Percentiles rank a stretch among this genome's conserved stretches.
These are phyloP conservation scores for Epicoccum nigrum DNA, from an alignment of 2,329 filamentous ascomycete species.

Conservation along the genomic window DNA sequence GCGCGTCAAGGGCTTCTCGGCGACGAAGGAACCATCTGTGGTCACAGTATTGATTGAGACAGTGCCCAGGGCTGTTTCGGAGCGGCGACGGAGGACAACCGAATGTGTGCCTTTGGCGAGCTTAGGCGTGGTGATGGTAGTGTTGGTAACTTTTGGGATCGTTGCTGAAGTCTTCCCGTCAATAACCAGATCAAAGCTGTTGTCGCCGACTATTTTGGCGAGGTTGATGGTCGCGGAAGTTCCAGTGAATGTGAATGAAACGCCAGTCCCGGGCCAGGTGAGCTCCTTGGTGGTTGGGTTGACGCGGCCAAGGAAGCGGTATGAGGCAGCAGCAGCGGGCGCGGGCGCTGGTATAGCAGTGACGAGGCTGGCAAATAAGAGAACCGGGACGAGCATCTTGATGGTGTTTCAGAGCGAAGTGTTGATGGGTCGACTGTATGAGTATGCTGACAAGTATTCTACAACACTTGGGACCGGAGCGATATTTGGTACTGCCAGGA, in stretches of 20 bases:
- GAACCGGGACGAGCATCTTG: slow-evolving; percentile 5
- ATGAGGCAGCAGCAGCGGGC: slow-evolving; percentile 3
- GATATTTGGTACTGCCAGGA: not conserved
- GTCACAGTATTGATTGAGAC: slow-evolving; percentile 39
- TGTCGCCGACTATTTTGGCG: slow-evolving; percentile 41
- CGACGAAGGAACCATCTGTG: slow-evolving; percentile 36
- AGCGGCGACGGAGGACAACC: slow-evolving; percentile 49
- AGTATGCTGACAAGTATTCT: not conserved
- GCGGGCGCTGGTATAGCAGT: slow-evolving; percentile 5
- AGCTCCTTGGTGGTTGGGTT: slow-evolving; percentile 52
- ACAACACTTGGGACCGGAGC: not conserved
- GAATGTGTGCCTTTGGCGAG: slow-evolving; percentile 45
- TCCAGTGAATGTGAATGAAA: slow-evolving; percentile 52
- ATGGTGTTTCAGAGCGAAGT: too few species aligned
- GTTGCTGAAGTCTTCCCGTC: slow-evolving; percentile 32
- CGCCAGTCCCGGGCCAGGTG: slow-evolving; percentile 54
- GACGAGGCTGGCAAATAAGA: slow-evolving; percentile 5
- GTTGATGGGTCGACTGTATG: too few species aligned
- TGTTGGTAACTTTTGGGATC: slow-evolving; percentile 39
- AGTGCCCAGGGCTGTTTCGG: slow-evolving; percentile 46
- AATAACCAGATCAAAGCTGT: slow-evolving; percentile 45
- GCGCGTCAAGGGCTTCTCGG: slow-evolving; percentile 31
- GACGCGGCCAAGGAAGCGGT: slow-evolving; percentile 47
- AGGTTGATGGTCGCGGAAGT: slow-evolving; percentile 47
- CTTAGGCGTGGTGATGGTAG: slow-evolving; percentile 39